Evolutionary conservation across 192 early-diverging fungal genomes (phyloP).

Genomic region (Paraglomus brasilianum): DNA sequence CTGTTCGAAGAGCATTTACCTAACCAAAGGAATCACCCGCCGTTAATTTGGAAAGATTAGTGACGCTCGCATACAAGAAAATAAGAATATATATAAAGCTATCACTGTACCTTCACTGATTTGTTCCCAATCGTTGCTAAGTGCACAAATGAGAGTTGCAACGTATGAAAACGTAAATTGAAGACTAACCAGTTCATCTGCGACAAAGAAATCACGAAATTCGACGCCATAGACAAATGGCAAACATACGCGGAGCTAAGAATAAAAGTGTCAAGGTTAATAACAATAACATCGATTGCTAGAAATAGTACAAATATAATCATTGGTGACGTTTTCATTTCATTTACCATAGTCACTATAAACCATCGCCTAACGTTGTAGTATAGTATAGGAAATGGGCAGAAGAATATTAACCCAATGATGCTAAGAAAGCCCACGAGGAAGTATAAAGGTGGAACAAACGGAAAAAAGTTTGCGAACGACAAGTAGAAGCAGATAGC

Average conservation of each 20-base stretch:
- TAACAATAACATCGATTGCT: background rate
- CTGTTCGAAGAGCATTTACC: too few relatives aligned
- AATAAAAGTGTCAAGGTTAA: constrained; percentile 28
- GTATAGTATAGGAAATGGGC: constrained; percentile 44
- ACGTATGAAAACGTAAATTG: constrained; percentile 65
- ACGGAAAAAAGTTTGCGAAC: too few relatives aligned
- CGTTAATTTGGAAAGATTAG: too few relatives aligned
- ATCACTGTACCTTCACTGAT: too few relatives aligned
- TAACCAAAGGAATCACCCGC: too few relatives aligned
- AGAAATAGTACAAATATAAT: background rate
- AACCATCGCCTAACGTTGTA: constrained; percentile 43
- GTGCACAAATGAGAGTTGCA: constrained; percentile 51
- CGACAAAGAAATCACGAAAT: constrained; percentile 82
- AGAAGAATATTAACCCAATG: constrained; percentile 32
- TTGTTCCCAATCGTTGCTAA: too few relatives aligned
- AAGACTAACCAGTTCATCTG: constrained; percentile 73
- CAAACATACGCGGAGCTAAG: constrained; percentile 48
- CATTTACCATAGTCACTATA: constrained; percentile 37
- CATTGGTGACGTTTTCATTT: background rate
- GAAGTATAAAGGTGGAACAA: constrained; percentile 33
- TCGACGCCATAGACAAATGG: constrained; percentile 62
- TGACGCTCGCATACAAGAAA: too few relatives aligned
- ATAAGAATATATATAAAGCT: too few relatives aligned
- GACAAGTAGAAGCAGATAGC: background rate
- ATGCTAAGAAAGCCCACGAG: constrained; percentile 23